A percentile compares a stretch with the other conserved stretches of the same genome.
These are phyloP conservation scores for Plasmodium relictum DNA, from an alignment of 169 alveolate species.

Conservation along the genomic window DNA sequence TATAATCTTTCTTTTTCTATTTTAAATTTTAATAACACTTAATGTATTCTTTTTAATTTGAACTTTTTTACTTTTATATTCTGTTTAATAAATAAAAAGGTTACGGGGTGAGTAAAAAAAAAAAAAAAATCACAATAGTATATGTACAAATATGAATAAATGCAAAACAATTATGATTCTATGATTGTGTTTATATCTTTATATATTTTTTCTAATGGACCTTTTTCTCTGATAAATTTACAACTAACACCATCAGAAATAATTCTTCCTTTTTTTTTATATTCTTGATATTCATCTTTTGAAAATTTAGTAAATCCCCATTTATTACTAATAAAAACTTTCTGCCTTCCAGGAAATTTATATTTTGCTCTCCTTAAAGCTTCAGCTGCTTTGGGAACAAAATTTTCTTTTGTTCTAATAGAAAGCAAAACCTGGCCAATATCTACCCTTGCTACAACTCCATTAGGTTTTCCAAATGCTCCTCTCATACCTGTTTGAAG, in stretches of 20 bases:
- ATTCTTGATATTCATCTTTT: conserved; percentile 94
- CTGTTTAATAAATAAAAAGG: no score
- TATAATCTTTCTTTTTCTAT: no score
- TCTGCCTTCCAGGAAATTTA: conserved; percentile 99
- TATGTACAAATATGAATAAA: neutral
- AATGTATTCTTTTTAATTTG: no score
- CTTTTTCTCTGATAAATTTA: conserved; percentile 89
- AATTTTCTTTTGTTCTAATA: conserved; percentile 93
- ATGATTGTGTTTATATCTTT: conserved; percentile 57
- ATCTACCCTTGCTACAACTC: conserved; percentile 97
- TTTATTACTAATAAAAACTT: conserved; percentile 96
- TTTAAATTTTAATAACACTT: no score
- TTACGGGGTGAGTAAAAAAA: neutral
- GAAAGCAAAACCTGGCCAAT: conserved; percentile 97
- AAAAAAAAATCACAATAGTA: neutral
- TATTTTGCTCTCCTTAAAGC: conserved; percentile 98
- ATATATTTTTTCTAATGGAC: conserved; percentile 85
- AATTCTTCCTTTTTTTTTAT: conserved; percentile 95
- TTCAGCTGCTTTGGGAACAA: conserved; percentile 93
- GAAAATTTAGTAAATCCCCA: conserved; percentile 99
- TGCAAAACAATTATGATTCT: conserved; percentile 31
- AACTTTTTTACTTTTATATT: no score
- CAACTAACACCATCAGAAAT: conserved; percentile 92
- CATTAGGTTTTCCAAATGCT: conserved; percentile 99
- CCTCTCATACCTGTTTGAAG: conserved; percentile 99